A percentile compares a stretch with the other conserved stretches of the same genome.
phyloP scores from a whole-genome alignment of 164 flowering plant species.

The Aristolochia contorta region DNA sequence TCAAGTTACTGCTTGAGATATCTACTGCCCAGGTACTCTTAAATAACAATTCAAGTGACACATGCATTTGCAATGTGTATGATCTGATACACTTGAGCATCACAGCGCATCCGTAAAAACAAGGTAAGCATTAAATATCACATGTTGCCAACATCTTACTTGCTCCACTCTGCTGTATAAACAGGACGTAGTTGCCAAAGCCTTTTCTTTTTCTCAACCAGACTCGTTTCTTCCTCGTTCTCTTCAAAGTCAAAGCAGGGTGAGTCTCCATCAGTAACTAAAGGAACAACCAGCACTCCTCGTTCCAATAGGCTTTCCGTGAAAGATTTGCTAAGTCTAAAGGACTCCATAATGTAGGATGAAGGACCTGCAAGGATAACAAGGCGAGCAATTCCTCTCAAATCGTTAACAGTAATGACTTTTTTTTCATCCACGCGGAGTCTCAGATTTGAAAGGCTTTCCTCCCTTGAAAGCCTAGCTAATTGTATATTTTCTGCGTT shows the following conservation, averaged over 20 bases:
- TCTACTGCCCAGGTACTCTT: no score
- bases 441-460: conserved; percentile 73
- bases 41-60: no score
- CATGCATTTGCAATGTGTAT: no score
- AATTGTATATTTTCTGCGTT: conserved; percentile 66
- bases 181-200: conserved; percentile 87
- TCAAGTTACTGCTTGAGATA: no score
- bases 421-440: conserved; percentile 60
- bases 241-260: conserved; percentile 58
- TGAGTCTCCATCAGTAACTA: conserved; percentile 54
- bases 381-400: conserved; percentile 80
- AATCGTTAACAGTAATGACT: conserved; percentile 41
- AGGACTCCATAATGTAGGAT: conserved; percentile 52
- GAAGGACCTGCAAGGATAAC: conserved; percentile 84
- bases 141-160: conserved; percentile 34
- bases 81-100: no score
- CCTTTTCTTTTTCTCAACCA: conserved; percentile 42
- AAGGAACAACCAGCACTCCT: conserved; percentile 85
- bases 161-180: conserved; percentile 56
- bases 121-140: no score
- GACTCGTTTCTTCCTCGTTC: conserved; percentile 37
- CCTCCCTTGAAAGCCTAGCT: conserved; percentile 85
- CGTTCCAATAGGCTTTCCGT: conserved; percentile 61
- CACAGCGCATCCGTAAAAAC: no score
- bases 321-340: conserved; percentile 48